phyloP scores from a whole-genome alignment of 2,329 filamentous ascomycete genomes.

The Curvularia hawaiiensis region DNA sequence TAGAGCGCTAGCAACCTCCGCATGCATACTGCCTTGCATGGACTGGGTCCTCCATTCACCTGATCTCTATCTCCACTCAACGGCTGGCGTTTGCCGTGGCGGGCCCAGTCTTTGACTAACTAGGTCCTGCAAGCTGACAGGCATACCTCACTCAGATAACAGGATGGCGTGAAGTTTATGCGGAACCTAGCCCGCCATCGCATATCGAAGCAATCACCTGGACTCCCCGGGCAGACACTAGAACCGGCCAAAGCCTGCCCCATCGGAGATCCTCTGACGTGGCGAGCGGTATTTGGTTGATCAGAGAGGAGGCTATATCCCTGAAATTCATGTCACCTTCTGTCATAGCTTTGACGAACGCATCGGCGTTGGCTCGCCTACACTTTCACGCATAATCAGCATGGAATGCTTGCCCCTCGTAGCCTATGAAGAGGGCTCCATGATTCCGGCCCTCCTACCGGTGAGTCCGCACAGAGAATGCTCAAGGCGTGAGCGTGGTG shows the following conservation, averaged over 20 bases:
- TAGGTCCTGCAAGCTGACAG: constrained; percentile 50
- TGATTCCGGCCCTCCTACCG: constrained; percentile 43
- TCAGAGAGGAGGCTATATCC: constrained; percentile 44
- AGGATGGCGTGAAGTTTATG: constrained; percentile 51
- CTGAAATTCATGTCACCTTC: constrained; percentile 48
- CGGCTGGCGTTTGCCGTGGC: constrained; percentile 46
- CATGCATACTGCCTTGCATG: constrained; percentile 48
- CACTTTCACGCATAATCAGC: constrained; percentile 33
- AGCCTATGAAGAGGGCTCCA: constrained; percentile 39
- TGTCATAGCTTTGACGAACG: constrained; percentile 45
- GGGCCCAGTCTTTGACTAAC: constrained; percentile 48
- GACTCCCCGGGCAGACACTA: constrained; percentile 50
- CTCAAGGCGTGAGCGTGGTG: constrained; percentile 26
- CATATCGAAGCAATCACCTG: constrained; percentile 53
- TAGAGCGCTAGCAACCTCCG: constrained; percentile 43
- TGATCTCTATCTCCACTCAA: constrained; percentile 48
- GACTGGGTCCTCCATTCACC: constrained; percentile 43
- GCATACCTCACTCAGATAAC: constrained; percentile 50
- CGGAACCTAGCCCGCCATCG: constrained; percentile 51
- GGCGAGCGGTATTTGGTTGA: constrained; percentile 54
- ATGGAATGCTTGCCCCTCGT: constrained; percentile 37
- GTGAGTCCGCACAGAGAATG: constrained; percentile 39
- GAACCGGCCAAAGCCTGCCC: constrained; percentile 53
- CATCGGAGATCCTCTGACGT: constrained; percentile 60
- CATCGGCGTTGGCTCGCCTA: constrained; percentile 35